Evolutionary conservation across 106 monocot species (phyloP).

Genomic region (Dioscorea dumetorum): DNA sequence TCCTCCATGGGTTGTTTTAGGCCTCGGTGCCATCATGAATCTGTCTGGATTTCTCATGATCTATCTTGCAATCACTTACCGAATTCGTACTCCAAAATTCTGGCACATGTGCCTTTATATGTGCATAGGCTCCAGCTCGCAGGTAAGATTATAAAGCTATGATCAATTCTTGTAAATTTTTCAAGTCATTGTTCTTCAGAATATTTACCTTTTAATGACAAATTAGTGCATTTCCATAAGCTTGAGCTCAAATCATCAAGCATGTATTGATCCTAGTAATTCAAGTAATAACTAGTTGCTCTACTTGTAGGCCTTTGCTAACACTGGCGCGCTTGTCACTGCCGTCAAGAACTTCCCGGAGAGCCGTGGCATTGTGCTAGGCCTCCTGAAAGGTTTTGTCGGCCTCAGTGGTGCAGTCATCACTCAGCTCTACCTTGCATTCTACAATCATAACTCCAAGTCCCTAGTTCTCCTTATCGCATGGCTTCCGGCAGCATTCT

Average conservation of each 20-base stretch:
- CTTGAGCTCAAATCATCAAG: no score
- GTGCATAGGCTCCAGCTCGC: constrained; percentile 37
- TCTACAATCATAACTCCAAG: constrained; percentile 19
- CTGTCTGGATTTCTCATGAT: constrained; percentile 44
- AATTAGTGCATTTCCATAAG: no score
- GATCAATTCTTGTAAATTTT: no score
- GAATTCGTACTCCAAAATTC: constrained; percentile 15
- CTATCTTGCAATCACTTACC: constrained; percentile 30
- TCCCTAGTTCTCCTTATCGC: constrained; percentile 27
- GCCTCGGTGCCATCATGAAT: constrained; percentile 38
- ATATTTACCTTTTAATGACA: no score
- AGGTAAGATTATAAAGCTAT: not conserved
- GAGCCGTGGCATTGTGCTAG: constrained; percentile 45
- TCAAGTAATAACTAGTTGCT: no score
- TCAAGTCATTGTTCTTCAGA: no score
- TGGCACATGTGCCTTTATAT: constrained; percentile 56
- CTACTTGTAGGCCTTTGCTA: constrained; percentile 22
- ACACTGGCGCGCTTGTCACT: constrained; percentile 43
- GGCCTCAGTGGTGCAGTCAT: constrained; percentile 54
- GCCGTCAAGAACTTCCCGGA: constrained; percentile 53
- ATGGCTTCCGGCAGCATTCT: constrained; percentile 24
- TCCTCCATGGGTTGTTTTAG: constrained; percentile 35
- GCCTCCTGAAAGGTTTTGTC: constrained; percentile 50
- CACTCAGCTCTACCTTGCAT: constrained; percentile 45
- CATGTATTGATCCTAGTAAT: no score